Conservation (phyloP, 345 rosid genomes). For the Euphorbia lathyris region DNA sequence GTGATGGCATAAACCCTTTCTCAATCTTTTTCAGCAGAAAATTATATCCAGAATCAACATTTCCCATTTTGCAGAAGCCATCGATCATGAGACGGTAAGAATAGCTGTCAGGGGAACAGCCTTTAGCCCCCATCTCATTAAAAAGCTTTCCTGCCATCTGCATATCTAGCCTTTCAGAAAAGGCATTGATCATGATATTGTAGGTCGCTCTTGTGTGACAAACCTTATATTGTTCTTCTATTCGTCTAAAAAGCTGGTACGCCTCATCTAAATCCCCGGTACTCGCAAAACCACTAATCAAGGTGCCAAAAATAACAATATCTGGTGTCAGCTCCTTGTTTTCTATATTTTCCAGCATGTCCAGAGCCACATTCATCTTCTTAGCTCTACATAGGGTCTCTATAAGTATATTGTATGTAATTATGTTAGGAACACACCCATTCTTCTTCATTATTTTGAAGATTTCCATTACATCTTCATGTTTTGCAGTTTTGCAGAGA, state of each 20-base stretch:
- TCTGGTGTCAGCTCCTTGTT: conserved; percentile 57
- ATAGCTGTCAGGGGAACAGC: conserved; percentile 64
- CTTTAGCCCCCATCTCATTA: conserved; percentile 53
- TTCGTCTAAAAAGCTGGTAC: conserved; percentile 49
- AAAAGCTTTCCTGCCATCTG: conserved; percentile 61
- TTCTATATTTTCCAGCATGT: conserved; percentile 56
- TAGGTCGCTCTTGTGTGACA: conserved; percentile 57
- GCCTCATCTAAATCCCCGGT: conserved; percentile 69
- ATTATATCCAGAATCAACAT: conserved; percentile 47
- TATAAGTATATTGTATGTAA: conserved; percentile 75
- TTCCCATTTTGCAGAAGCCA: conserved; percentile 80
- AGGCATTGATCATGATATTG: conserved; percentile 74
- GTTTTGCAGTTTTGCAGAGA: conserved; percentile 78
- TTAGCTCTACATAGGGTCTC: conserved; percentile 80
- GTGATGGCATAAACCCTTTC: conserved; percentile 63
- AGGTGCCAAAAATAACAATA: conserved; percentile 55
- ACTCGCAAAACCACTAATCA: conserved; percentile 66
- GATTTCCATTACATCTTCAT: conserved; percentile 73
- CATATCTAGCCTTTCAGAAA: conserved; percentile 58
- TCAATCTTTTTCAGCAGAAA: conserved; percentile 56
- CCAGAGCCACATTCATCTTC: conserved; percentile 59
- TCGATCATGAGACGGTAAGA: conserved; percentile 75
- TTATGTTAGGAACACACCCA: conserved; percentile 66
- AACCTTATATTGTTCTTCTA: conserved; percentile 49
- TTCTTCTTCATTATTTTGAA: conserved; percentile 63